Evolutionary conservation across 805 yeast genomes (phyloP).

Genomic region (Candida methanosorbosa): DNA sequence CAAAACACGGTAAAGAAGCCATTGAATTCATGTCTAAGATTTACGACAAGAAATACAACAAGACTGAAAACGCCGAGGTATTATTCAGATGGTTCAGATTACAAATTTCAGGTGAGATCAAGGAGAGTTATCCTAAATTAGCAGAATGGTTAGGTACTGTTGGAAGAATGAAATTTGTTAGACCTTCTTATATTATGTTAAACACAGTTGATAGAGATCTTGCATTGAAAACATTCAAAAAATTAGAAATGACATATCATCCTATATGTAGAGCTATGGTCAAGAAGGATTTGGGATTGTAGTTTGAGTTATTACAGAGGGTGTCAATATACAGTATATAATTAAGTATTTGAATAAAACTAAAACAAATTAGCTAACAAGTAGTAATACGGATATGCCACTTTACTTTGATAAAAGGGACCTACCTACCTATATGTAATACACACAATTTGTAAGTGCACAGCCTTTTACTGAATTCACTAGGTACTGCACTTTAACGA

Average conservation of each 20-base stretch:
- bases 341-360: not conserved
- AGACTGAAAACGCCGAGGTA: conserved; percentile 71
- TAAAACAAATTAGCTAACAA: no score
- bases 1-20: conserved; percentile 23
- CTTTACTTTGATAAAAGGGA: no score
- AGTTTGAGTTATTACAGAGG: no score
- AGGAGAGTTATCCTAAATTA: conserved; percentile 37
- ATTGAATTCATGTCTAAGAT: conserved; percentile 21
- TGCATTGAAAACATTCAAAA: conserved; percentile 58
- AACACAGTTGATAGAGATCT: conserved; percentile 53
- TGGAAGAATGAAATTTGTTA: conserved; percentile 90
- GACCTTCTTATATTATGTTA: conserved; percentile 73
- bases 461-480: no score
- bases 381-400: no score
- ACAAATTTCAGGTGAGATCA: conserved; percentile 46
- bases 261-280: conserved; percentile 81
- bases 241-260: conserved; percentile 57
- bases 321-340: no score
- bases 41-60: conserved; percentile 31
- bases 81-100: conserved; percentile 69
- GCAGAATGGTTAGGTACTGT: conserved; percentile 87
- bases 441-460: no score
- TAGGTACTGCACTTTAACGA: no score
- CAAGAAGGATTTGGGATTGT: conserved; percentile 47
- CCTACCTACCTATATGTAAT: no score